Conservation (phyloP, 2,329 filamentous ascomycete genomes). For the Xylariaceae sp. region DNA sequence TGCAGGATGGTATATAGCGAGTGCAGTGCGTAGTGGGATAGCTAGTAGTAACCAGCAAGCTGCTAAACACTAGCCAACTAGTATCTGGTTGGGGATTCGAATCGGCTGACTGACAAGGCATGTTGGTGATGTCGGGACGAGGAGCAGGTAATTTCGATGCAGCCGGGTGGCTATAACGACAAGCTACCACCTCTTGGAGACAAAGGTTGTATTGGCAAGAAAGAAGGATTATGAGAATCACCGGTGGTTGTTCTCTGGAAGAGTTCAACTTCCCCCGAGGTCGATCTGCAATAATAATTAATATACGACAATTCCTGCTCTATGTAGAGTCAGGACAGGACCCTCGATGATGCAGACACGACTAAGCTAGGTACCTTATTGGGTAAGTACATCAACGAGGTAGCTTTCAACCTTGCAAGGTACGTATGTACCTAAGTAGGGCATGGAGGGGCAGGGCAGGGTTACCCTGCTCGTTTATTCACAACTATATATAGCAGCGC, state of each 20-base stretch:
- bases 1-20: neutral
- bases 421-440: too few species aligned
- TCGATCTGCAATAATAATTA: too few species aligned
- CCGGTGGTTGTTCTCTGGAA: neutral
- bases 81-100: neutral
- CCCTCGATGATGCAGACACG: neutral
- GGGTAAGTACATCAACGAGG: too few species aligned
- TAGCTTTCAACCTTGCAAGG: too few species aligned
- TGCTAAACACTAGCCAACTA: neutral
- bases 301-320: too few species aligned
- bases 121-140: conserved; percentile 2
- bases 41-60: neutral
- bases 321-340: neutral
- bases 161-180: neutral
- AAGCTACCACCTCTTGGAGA: too few species aligned
- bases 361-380: neutral
- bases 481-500: too few species aligned
- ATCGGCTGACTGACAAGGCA: conserved; percentile 24
- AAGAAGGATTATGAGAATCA: neutral
- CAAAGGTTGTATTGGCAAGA: neutral
- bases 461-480: too few species aligned
- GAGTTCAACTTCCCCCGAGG: neutral
- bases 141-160: conserved; percentile 1
- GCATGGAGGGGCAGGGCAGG: too few species aligned
- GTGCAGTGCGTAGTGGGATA: conserved; percentile 1